A percentile compares a stretch with the other conserved stretches of the same genome.
These are phyloP conservation scores for Lentinula detonsa DNA, from an alignment of 768 basidiomycete genomes.

Conservation along the genomic window DNA sequence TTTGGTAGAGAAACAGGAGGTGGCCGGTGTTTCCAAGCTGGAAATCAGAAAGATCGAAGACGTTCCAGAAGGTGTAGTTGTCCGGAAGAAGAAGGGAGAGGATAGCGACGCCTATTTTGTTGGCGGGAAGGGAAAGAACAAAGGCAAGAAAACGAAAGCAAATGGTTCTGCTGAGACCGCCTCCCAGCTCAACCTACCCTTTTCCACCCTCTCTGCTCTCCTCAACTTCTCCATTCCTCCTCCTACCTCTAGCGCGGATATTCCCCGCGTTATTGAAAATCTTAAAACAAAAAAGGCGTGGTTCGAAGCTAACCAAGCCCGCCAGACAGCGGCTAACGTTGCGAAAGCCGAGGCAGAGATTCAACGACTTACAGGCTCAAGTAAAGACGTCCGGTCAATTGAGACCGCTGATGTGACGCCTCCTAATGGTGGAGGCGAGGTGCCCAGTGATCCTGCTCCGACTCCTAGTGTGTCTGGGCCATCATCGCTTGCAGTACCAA, in stretches of 20 bases:
- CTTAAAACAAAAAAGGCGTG: conserved; percentile 92
- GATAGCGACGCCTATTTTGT: conserved; percentile 80
- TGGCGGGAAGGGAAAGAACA: conserved; percentile 60
- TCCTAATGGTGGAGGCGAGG: conserved; percentile 33
- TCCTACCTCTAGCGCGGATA: conserved; percentile 69
- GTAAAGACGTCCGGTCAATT: conserved; percentile 29
- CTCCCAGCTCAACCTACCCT: conserved; percentile 62
- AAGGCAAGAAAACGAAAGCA: conserved; percentile 54
- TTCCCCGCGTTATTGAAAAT: conserved; percentile 82
- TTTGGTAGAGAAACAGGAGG: conserved; percentile 29
- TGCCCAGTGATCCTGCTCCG: conserved; percentile 37
- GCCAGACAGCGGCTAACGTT: conserved; percentile 72
- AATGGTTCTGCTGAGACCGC: conserved; percentile 28
- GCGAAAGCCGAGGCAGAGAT: conserved; percentile 77
- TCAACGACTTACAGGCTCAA: conserved; percentile 43
- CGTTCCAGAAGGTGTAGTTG: conserved; percentile 54
- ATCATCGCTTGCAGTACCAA: conserved; percentile 25
- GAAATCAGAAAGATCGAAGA: conserved; percentile 83
- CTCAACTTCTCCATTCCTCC: conserved; percentile 86
- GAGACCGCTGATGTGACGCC: conserved; percentile 26
- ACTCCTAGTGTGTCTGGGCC: conserved; percentile 30
- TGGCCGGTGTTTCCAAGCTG: conserved; percentile 69
- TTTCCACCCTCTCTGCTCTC: conserved; percentile 84
- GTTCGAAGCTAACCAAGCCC: conserved; percentile 89
- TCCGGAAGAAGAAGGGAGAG: conserved; percentile 89